Evolutionary conservation across 108 stramenopile species (phyloP), one percentile per base, ranked within the genome.

Genomic region (Nannochloropsis gaditana): DNA sequence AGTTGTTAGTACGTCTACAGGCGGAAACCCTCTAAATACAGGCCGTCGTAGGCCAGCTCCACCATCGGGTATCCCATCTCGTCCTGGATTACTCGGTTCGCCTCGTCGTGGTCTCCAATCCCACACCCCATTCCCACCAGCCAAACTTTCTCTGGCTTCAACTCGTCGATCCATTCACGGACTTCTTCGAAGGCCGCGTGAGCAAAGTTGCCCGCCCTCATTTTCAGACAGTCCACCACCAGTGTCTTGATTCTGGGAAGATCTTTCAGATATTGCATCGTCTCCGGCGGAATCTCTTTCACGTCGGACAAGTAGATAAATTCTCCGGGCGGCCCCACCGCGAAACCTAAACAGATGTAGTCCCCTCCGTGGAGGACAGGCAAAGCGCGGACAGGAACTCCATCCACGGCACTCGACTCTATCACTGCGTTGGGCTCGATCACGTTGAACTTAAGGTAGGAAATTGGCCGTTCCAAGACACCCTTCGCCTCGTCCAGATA

Each of bases 101-200:
- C 59, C 4, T 73, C 59, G n/a, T 73, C 59, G 6, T 73, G 59
- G 19, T 73, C 59, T n/a, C 59, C 59, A n/a, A 73, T 73, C 6
- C 59, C 59, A 73, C 59, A 73, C 59, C 59, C 59, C 59, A 73
- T 73, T n/a, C 59, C 59, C 59, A 73, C 59, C 59, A 73, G n/a
- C 59, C 59, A 73, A 4, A 73, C 59, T n/a, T 73, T 73, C 19
- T 73, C 59, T n/a, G 59, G 59, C 59, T 73, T 73, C 59, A 73
- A 73, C n/a, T 73, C 59, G n/a, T 73, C 59, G 19, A 73, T n/a
- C 59, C 59, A 73, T n/a, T n/a, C 59, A 15, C 59, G 15, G 2
- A 73, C 59, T 73, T 73, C 59, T n/a, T 73, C 59, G 59, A 73
- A 73, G 19, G 59, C 59, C 2, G 59, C 59, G 6, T 73, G 59